Evolutionary conservation across 2,329 filamentous ascomycete species (phyloP).

Genomic region (Chaetomiaceae sp.): DNA sequence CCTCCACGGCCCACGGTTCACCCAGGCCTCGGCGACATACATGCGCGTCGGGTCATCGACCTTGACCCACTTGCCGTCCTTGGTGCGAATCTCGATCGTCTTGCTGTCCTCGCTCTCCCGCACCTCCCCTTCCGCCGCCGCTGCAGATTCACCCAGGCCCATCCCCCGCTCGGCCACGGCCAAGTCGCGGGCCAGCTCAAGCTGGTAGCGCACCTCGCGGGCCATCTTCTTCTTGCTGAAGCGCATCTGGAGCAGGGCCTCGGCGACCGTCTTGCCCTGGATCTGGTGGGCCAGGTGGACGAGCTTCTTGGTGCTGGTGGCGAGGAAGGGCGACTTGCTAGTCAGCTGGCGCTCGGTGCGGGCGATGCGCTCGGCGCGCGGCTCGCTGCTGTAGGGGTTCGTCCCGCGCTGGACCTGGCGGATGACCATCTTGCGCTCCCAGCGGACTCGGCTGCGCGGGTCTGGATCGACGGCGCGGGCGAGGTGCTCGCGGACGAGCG

Average conservation of each 20-base stretch:
- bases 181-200: slow-evolving; percentile 74
- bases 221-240: slow-evolving; percentile 94
- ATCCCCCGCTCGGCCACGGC: slow-evolving; percentile 78
- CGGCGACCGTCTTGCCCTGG: slow-evolving; percentile 84
- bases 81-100: slow-evolving; percentile 59
- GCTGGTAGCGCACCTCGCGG: slow-evolving; percentile 67
- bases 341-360: slow-evolving; percentile 51
- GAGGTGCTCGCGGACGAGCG: slow-evolving; percentile 46
- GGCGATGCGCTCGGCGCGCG: slow-evolving; percentile 60
- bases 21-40: slow-evolving; percentile 91
- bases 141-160: slow-evolving; percentile 53
- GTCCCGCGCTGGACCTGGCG: slow-evolving; percentile 64
- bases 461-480: slow-evolving; percentile 66
- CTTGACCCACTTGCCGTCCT: slow-evolving; percentile 66
- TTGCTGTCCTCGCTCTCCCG: not conserved
- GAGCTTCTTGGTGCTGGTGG: slow-evolving; percentile 89
- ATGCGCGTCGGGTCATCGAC: slow-evolving; percentile 72
- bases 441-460: slow-evolving; percentile 62
- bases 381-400: slow-evolving; percentile 46
- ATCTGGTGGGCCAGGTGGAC: slow-evolving; percentile 82
- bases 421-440: slow-evolving; percentile 80
- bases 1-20: slow-evolving; percentile 65
- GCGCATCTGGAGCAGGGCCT: slow-evolving; percentile 89
- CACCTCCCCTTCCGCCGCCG: slow-evolving; percentile 26
- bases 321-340: slow-evolving; percentile 63